phyloP scores from a whole-genome alignment of 2,329 filamentous ascomycete genomes.

The Fusarium duplospermum region DNA sequence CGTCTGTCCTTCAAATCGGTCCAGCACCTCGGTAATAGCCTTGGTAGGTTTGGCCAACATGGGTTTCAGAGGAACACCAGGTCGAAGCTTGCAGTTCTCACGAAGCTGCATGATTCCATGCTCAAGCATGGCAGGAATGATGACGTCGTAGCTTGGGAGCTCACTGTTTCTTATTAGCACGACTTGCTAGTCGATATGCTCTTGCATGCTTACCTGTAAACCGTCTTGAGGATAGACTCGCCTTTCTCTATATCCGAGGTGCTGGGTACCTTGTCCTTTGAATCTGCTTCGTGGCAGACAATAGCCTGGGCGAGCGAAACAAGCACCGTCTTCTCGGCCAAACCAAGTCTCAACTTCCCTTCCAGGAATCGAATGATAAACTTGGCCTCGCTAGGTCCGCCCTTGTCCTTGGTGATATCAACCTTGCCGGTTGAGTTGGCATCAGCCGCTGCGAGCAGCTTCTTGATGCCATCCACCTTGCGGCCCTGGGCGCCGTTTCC shows the following conservation, averaged over 20 bases:
- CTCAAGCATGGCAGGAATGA: constrained; percentile 89
- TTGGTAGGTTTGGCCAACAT: constrained; percentile 99
- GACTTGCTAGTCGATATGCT: neutral
- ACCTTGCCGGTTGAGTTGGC: constrained; percentile 78
- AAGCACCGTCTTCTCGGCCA: constrained; percentile 92
- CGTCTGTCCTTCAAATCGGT: constrained; percentile 93
- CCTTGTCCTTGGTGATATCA: constrained; percentile 92
- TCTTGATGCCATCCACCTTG: constrained; percentile 96
- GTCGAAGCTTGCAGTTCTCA: constrained; percentile 89
- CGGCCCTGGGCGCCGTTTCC: constrained; percentile 89
- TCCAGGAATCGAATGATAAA: constrained; percentile 93
- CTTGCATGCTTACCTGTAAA: constrained; percentile 75
- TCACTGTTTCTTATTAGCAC: constrained; percentile 71
- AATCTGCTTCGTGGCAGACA: constrained; percentile 82
- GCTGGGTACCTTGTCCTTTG: constrained; percentile 76
- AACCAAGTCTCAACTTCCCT: constrained; percentile 89
- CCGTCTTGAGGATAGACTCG: constrained; percentile 86
- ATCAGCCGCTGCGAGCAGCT: constrained; percentile 91
- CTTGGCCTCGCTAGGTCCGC: constrained; percentile 93
- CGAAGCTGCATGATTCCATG: constrained; percentile 86
- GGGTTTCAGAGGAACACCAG: constrained; percentile 94
- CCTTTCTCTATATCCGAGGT: constrained; percentile 84
- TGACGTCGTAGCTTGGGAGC: constrained; percentile 93
- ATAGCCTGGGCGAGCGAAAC: constrained; percentile 91
- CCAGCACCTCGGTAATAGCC: constrained; percentile 95